A percentile compares a stretch with the other conserved stretches of the same genome.
Evolutionary conservation across 805 yeast species (phyloP).

Genomic region (Dipodascus geniculatus): DNA sequence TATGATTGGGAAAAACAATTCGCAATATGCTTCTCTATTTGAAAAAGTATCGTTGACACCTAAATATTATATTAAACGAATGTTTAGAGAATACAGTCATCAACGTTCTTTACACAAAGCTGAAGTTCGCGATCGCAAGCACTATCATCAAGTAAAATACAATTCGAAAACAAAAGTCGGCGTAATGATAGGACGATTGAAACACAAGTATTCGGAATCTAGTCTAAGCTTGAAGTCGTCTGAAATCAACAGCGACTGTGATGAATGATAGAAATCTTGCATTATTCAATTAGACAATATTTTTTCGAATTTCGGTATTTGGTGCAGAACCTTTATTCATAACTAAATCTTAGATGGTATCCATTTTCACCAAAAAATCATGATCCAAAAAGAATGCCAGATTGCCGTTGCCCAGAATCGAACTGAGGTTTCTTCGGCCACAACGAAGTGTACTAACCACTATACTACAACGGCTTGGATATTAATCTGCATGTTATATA

Average conservation of each 20-base stretch:
- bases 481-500: too few species aligned
- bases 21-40: neutral
- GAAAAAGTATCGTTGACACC: neutral
- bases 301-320: too few species aligned
- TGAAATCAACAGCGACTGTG: neutral
- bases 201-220: neutral
- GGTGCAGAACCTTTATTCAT: too few species aligned
- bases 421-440: slow-evolving; percentile 32
- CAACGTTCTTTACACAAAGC: neutral
- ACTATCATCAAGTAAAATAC: neutral
- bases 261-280: neutral
- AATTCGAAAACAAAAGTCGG: neutral
- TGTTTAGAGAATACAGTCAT: neutral
- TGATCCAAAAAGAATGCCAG: slow-evolving; percentile 10
- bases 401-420: slow-evolving; percentile 32
- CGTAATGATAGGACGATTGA: neutral
- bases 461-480: slow-evolving; percentile 28
- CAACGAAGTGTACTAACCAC: slow-evolving; percentile 33
- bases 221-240: neutral
- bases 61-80: neutral
- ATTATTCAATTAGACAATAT: too few species aligned
- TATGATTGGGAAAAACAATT: neutral
- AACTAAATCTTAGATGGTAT: too few species aligned
- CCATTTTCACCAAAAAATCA: neutral
- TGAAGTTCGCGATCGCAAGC: neutral